Evolutionary conservation across 805 yeast genomes (phyloP), one percentile per base, ranked within the genome.

Genomic region (Helenozyma rhizophorensis): DNA sequence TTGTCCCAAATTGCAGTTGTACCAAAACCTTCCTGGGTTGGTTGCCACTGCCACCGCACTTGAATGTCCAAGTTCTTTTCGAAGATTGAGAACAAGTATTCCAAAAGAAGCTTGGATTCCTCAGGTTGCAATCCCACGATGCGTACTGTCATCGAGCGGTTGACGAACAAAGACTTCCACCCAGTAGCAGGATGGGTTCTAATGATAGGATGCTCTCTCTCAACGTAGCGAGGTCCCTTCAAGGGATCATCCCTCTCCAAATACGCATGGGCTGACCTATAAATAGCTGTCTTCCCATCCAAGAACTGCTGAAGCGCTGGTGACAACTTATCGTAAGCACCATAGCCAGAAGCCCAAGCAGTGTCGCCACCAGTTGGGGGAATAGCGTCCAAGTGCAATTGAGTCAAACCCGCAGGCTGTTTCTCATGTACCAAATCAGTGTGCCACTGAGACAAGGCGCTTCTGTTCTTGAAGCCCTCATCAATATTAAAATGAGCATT

Each of bases 181-280:
- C 81, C 81, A 18, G 83, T 77, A 10, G 70, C 79, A 8, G 84
- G 83, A 45, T 79, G 79, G 24, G 81, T 74, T 58, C 83, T 69
- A 22, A 78, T 69, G 16, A 78, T 42, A 3, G 82, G 83, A 54
- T 78, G 84, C 72, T 49, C 53, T 53, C 79, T 67, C 43, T 68
- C 77, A 34, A 76, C 60, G 33, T 64, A 64, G 36, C 64, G 63
- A 12, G 68, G 69, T n/a, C 72, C 70, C 34, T 55, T 55, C 16
- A 74, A 61, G 14, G 76, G 77, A 18, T 63, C 61, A 14, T 65
- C 56, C 38, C 74, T 62, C 34, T 68, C 67, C 22, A 60, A 48
- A 39, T 64, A 65, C 22, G 56, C 53, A 41, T 71, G 71, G 30
- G 72, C 72, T 25, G 65, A 64, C 21, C 46, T 42, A 50, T 58